Evolutionary conservation across 2,329 filamentous ascomycete genomes (phyloP).

Genomic region (Colletotrichum sp.): DNA sequence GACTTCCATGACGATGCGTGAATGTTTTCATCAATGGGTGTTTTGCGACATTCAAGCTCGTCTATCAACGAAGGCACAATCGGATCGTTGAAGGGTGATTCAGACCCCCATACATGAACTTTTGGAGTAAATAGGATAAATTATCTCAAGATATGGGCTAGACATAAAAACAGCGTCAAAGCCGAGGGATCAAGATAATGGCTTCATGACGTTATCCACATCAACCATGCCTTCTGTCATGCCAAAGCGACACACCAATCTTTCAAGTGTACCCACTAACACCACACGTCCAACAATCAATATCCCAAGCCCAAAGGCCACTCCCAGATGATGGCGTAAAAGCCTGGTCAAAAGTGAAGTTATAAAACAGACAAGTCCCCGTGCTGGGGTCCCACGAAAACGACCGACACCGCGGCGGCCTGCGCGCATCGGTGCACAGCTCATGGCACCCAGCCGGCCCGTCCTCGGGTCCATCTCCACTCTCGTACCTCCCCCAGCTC

Average conservation of each 20-base stretch:
- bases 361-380: background rate
- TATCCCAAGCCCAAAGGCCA: background rate
- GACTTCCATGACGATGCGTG: too few relatives aligned
- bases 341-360: background rate
- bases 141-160: too few relatives aligned
- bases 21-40: too few relatives aligned
- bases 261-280: background rate
- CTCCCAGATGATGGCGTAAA: background rate
- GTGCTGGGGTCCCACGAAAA: background rate
- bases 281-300: background rate
- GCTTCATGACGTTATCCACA: too few relatives aligned
- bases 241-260: background rate
- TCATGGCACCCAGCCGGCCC: background rate
- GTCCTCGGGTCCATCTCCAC: background rate
- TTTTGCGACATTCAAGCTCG: too few relatives aligned
- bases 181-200: too few relatives aligned
- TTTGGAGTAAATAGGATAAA: too few relatives aligned
- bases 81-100: too few relatives aligned
- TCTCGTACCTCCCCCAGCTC: background rate
- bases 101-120: too few relatives aligned
- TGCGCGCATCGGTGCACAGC: background rate
- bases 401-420: background rate
- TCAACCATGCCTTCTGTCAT: too few relatives aligned
- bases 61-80: too few relatives aligned
- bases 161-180: too few relatives aligned